Evolutionary conservation across 208 protist species (phyloP).

Genomic region (Leishmania gerbilli): DNA sequence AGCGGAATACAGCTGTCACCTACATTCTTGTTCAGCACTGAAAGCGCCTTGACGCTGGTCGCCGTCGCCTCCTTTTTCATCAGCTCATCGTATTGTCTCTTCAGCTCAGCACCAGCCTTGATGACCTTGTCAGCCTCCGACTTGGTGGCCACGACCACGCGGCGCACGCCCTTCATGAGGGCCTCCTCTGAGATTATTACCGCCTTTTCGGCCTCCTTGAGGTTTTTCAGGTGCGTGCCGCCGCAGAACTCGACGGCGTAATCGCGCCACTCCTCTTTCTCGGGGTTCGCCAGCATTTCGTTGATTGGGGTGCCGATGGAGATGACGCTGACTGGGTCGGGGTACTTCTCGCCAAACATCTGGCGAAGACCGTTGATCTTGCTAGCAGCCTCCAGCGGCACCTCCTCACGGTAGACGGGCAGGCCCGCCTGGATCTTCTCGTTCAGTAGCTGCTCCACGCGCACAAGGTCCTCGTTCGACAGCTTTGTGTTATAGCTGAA

Average conservation of each 20-base stretch:
- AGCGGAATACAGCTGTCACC: constrained; percentile 81
- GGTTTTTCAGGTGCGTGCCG: constrained; percentile 93
- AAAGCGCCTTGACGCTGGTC: constrained; percentile 83
- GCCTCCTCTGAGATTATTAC: constrained; percentile 94
- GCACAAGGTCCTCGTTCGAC: constrained; percentile 75
- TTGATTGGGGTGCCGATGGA: constrained; percentile 94
- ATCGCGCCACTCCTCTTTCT: constrained; percentile 84
- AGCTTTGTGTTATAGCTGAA: constrained; percentile 93
- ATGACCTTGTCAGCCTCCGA: constrained; percentile 64
- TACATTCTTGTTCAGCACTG: constrained; percentile 90
- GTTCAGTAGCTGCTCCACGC: constrained; percentile 91
- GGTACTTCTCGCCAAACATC: constrained; percentile 99
- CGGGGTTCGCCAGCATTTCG: constrained; percentile 87
- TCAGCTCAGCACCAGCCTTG: constrained; percentile 46
- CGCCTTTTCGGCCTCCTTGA: constrained; percentile 88
- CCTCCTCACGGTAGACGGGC: constrained; percentile 89
- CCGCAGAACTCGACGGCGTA: constrained; percentile 98
- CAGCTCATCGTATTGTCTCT: constrained; percentile 58
- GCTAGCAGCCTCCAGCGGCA: constrained; percentile 77
- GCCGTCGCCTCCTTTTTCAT: constrained; percentile 36
- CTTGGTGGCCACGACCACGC: constrained; percentile 83
- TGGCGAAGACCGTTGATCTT: constrained; percentile 81
- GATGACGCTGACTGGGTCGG: constrained; percentile 98
- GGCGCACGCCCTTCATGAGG: constrained; percentile 93
- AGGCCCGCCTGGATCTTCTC: constrained; percentile 79